Base-by-base conservation (phyloP, 2,329 filamentous ascomycete species). In the Lasiodiplodia sp. region DNA sequence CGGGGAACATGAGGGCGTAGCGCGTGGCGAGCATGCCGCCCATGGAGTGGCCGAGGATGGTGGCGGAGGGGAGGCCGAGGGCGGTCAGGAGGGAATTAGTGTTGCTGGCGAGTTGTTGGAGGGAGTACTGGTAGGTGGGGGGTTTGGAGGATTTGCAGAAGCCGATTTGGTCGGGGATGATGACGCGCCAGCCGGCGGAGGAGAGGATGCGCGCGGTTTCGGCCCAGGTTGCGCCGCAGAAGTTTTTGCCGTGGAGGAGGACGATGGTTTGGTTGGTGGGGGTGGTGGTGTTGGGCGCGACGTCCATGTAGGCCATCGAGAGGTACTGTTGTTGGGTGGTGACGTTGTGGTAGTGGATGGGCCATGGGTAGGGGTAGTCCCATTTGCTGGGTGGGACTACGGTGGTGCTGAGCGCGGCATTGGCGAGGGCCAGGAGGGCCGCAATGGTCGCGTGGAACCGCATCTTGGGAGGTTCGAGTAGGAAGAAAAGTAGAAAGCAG, bases 121-220 rank as follows among this genome's bases (percentile, higher is more conserved):
- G 78, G 31, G 80, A 85, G 77, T 85, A 87, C 73, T 87, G 85
- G 73, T 87, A 87, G 14, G 73, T 72, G 1, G 73, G 72, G 0
- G 85, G 83, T 75, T 87, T 87, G 31, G 82, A 81, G 10, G 85
- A 87, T 75, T 87, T 87, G 82, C 86, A 88, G 77, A 86, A 88
- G 69, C 86, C 86, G 57, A 88, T 77, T 70, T 87, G 85, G 71
- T 88, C 86, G 0, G 85, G 84, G 2, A 85, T 77, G 63, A 87
- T 82, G 64, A 87, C 83, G 49, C 86, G 83, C 71, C 85, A 87
- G 52, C 85, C 86, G 34, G 73, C 74, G 2, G 72, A 70, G 3
- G 79, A 72, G 66, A 87, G 81, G 12, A 77, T 74, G 12, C 75
- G 70, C n/a, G 84, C 82, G 16, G 85, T 87, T 18, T 75, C 75